Percentiles rank a stretch among this genome's conserved stretches.
Conservation (phyloP, 805 yeast species). For the Myxozyma kluyveri region DNA sequence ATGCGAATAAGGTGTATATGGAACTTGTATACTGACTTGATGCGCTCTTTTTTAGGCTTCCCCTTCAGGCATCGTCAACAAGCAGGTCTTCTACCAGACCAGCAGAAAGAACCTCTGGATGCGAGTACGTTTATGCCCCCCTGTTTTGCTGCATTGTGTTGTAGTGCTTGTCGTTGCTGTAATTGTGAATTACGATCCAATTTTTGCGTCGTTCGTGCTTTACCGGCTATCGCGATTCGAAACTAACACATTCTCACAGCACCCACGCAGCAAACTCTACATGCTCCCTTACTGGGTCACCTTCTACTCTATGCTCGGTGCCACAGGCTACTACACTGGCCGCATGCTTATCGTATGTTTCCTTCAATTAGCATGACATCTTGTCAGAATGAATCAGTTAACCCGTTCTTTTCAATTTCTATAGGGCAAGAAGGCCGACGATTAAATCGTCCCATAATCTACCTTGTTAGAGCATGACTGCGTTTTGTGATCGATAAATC, state of each 20-base stretch:
- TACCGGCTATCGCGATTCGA: not conserved
- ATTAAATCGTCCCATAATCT: no score
- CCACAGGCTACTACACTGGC: conserved; percentile 22
- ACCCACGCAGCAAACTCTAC: conserved; percentile 30
- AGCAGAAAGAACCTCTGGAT: conserved; percentile 25
- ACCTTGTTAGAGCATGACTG: no score
- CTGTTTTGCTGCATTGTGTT: not conserved
- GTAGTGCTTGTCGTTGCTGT: not conserved
- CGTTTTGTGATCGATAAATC: no score
- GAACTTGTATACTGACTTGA: not conserved
- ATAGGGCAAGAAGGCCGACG: conserved; percentile 19
- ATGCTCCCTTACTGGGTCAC: conserved; percentile 31
- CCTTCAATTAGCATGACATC: not conserved
- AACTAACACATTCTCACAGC: conserved; percentile 5
- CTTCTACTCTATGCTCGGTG: conserved; percentile 27
- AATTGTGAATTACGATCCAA: not conserved
- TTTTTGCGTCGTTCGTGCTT: not conserved
- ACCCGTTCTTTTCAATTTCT: not conserved
- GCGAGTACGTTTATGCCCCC: conserved; percentile 15
- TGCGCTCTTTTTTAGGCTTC: no score
- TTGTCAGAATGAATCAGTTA: not conserved
- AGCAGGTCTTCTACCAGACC: conserved; percentile 26
- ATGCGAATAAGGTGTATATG: no score
- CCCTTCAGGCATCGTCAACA: conserved; percentile 16
- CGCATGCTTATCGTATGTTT: conserved; percentile 24